phyloP scores from a whole-genome alignment of 257 asterid genomes.

The Parsonsia alboflavescens region DNA sequence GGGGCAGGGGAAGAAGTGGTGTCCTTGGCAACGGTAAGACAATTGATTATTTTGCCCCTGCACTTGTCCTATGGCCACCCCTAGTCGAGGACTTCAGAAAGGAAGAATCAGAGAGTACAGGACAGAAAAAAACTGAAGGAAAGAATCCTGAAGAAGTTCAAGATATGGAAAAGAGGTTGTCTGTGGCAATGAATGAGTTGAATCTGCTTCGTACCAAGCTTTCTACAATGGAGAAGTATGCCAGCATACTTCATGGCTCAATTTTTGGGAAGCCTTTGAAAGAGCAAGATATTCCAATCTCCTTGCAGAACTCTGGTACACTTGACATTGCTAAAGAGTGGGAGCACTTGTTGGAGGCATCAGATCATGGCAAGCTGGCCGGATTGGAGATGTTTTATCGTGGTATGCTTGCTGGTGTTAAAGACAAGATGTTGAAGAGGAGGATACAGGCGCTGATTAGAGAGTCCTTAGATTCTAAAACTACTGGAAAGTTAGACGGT shows the following conservation, averaged over 20 bases:
- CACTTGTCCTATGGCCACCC: slow-evolving; percentile 60
- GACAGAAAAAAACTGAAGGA: slow-evolving; percentile 18
- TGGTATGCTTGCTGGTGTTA: slow-evolving; percentile 70
- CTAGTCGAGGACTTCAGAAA: slow-evolving; percentile 37
- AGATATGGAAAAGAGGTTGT: slow-evolving; percentile 47
- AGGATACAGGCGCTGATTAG: slow-evolving; percentile 58
- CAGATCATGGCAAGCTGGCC: slow-evolving; percentile 51
- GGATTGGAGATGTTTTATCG: slow-evolving; percentile 69
- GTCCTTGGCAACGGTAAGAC: slow-evolving; percentile 71
- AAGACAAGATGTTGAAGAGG: slow-evolving; percentile 71
- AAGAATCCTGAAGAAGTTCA: slow-evolving; percentile 31
- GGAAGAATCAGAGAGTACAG: slow-evolving; percentile 10
- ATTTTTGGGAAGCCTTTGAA: slow-evolving; percentile 68
- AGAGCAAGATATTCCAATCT: slow-evolving; percentile 56
- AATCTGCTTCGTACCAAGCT: slow-evolving; percentile 51
- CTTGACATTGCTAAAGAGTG: slow-evolving; percentile 71
- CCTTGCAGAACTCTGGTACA: slow-evolving; percentile 36
- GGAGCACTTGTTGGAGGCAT: slow-evolving; percentile 79
- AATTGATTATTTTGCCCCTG: slow-evolving; percentile 48
- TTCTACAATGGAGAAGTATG: slow-evolving; percentile 55
- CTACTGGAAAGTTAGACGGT: slow-evolving; percentile 11
- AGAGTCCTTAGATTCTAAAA: slow-evolving; percentile 46
- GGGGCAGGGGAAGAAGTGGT: slow-evolving; percentile 96
- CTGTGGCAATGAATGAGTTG: slow-evolving; percentile 59
- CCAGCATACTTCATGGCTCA: slow-evolving; percentile 74